Base-by-base conservation (phyloP, 2,329 filamentous ascomycete genomes). In the Madurella fahalii region DNA sequence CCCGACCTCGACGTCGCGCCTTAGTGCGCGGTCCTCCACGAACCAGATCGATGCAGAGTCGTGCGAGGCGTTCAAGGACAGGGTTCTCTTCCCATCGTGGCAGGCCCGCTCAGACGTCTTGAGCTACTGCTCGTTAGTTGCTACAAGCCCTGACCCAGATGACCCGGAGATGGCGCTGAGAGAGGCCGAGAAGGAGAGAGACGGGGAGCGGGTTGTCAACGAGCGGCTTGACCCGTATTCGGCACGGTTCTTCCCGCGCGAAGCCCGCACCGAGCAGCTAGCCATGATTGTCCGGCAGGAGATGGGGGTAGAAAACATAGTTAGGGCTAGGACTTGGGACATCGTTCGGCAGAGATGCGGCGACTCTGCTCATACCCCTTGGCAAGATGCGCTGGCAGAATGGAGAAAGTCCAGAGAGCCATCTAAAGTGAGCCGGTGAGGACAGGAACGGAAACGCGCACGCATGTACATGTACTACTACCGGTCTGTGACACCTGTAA, bases 171-270 rank as follows among this genome's bases (percentile, higher is more conserved):
- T 84, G 25, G 74, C 88, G 0, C 65, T 88, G 16, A 77, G 89
- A 52, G 80, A 90, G 64, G 77, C 84, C 0, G 88, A 95, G 71
- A 83, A 83, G 50, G 81, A 84, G 54, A 83, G 77, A 63, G 84
- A 88, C 59, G 78, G 85, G 46, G 86, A 93, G 65, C 77, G 84
- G 50, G 78, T 93, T 0, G 85, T 97, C 4, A 83, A 97, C 68
- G 94, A 97, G 72, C 78, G 94, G 53, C 70, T 96, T 55, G 94
- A 99, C 74, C 94, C 94, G 2, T 99, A 99, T 68, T 92, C 88
- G 9, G 87, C 78, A 7, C 78, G 93, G 20, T 95, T 90, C 69
- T 93, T 93, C 63, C 85, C 89, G 0, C 74, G 77, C 49, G 91
- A 97, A 72, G 79, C 89, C 13, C 79, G 91, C 60, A 94, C 91